These are phyloP conservation scores for Medicago arabica DNA, from an alignment of 306 rosid species.

Conservation along the genomic window DNA sequence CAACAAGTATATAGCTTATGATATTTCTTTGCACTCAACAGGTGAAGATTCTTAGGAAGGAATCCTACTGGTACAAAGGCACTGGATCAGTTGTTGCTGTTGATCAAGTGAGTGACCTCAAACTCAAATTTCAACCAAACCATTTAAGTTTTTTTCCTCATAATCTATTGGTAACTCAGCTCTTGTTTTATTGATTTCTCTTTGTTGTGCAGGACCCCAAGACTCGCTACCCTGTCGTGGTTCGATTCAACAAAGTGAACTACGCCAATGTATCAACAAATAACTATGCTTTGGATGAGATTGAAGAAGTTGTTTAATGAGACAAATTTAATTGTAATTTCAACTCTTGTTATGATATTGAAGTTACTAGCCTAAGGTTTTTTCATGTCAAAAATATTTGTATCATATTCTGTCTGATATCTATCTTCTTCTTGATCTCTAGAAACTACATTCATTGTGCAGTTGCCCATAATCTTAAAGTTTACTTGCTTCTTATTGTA, in stretches of 20 bases:
- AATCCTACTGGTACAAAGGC: constrained; percentile 86
- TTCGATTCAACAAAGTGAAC: constrained; percentile 83
- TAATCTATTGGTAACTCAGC: not conserved
- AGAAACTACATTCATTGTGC: constrained; percentile 44
- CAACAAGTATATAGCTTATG: constrained; percentile 20
- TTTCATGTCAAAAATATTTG: constrained; percentile 46
- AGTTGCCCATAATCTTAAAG: constrained; percentile 18
- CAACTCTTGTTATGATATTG: constrained; percentile 53
- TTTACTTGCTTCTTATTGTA: not conserved
- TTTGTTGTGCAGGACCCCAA: constrained; percentile 68
- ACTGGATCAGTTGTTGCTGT: constrained; percentile 82
- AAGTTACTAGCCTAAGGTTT: constrained; percentile 45
- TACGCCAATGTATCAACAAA: constrained; percentile 89
- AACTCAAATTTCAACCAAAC: not conserved
- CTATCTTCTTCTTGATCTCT: constrained; percentile 38
- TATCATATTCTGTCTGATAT: constrained; percentile 56
- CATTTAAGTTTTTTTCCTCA: not conserved
- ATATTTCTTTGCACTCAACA: constrained; percentile 36
- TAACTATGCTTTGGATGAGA: constrained; percentile 91
- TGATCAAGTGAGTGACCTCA: constrained; percentile 66
- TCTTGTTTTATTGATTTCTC: constrained; percentile 21
- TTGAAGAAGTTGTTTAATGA: constrained; percentile 70
- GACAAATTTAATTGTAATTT: constrained; percentile 44
- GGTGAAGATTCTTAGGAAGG: constrained; percentile 90
- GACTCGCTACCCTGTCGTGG: constrained; percentile 85